Evolutionary conservation across 495 filamentous ascomycete genomes (phyloP).

Genomic region (Penicillium cataractarum): DNA sequence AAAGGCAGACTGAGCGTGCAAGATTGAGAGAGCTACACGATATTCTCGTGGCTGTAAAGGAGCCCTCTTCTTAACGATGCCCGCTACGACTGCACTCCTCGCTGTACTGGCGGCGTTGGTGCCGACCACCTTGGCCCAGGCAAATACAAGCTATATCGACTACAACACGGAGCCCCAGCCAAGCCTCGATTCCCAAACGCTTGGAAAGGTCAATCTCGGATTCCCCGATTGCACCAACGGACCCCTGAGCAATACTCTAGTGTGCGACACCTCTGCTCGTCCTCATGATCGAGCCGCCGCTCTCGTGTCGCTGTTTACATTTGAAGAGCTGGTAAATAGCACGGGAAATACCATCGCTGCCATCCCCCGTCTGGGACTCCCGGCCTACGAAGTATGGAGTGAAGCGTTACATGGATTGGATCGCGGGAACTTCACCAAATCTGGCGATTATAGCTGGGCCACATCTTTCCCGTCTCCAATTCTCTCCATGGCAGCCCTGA

Average conservation of each 20-base stretch:
- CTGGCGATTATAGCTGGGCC: constrained; percentile 58
- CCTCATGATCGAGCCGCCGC: constrained; percentile 51
- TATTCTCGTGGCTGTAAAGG: neutral
- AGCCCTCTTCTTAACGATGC: constrained; percentile 14
- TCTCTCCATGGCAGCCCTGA: constrained; percentile 60
- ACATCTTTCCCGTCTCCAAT: constrained; percentile 68
- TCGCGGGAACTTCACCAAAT: constrained; percentile 53
- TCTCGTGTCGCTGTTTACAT: constrained; percentile 46
- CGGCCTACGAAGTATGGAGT: constrained; percentile 52
- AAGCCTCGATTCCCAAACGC: constrained; percentile 29
- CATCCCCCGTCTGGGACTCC: constrained; percentile 60
- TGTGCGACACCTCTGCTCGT: constrained; percentile 52
- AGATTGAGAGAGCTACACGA: neutral
- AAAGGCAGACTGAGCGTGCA: neutral
- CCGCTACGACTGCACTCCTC: constrained; percentile 16
- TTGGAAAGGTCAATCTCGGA: constrained; percentile 25
- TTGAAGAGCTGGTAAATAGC: constrained; percentile 61
- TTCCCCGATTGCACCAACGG: constrained; percentile 42
- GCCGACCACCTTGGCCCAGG: constrained; percentile 32
- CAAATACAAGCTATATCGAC: constrained; percentile 36
- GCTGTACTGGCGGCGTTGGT: constrained; percentile 34
- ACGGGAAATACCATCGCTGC: constrained; percentile 58
- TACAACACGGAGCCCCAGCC: constrained; percentile 39
- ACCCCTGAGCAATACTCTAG: constrained; percentile 37
- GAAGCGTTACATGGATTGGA: constrained; percentile 63